Conservation (phyloP, 352 stramenopile genomes). For the Phytophthora litchii region DNA sequence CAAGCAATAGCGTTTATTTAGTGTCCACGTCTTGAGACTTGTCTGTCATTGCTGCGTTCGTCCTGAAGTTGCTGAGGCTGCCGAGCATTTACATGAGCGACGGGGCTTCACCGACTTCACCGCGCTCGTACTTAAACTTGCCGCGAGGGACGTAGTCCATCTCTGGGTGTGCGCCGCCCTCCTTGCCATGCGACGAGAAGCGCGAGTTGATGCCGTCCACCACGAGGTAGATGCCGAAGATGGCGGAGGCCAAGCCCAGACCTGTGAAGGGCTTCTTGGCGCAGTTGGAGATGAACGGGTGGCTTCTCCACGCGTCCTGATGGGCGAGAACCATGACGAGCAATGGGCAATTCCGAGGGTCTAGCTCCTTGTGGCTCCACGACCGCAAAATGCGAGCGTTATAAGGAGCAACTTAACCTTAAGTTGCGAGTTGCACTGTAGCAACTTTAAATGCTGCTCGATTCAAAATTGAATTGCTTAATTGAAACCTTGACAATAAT, state of each 20-base stretch:
- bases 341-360: constrained; percentile 36
- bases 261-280: constrained; percentile 88
- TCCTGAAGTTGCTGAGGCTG: constrained; percentile 4
- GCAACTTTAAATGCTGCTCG: constrained; percentile 11
- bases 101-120: constrained; percentile 66
- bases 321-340: constrained; percentile 80
- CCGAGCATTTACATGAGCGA: constrained; percentile 34
- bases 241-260: constrained; percentile 70
- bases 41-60: background rate
- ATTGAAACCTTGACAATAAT: background rate
- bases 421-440: constrained; percentile 9
- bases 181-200: constrained; percentile 39
- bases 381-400: constrained; percentile 21
- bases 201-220: constrained; percentile 64
- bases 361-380: constrained; percentile 20
- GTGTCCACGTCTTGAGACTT: constrained; percentile 10
- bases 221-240: constrained; percentile 83
- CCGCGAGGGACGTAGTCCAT: constrained; percentile 39
- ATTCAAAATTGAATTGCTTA: no score
- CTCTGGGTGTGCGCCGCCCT: constrained; percentile 38
- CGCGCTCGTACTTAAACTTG: constrained; percentile 66
- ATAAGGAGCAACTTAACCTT: constrained; percentile 1
- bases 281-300: constrained; percentile 84
- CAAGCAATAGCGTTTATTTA: constrained; percentile 39
- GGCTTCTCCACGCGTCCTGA: constrained; percentile 89